Evolutionary conservation across 805 yeast genomes (phyloP), one percentile per base, ranked within the genome.

Genomic region (Kodamaea fukazawae): DNA sequence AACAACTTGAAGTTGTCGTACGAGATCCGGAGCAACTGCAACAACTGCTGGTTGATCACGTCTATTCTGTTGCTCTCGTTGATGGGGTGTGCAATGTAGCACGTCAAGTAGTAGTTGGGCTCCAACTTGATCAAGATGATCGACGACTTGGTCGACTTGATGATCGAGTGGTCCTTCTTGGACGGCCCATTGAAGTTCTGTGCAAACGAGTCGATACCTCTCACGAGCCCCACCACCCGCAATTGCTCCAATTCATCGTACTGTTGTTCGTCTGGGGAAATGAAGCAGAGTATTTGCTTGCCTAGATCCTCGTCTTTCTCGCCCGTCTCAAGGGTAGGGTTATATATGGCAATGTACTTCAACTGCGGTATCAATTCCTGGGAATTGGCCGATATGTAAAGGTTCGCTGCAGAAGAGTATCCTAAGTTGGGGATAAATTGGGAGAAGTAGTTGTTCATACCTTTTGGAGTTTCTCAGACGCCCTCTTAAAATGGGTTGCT

Each of bases 131-230:
- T 42, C 1, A 62, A 41, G 8, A 66, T 40, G 1, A 58, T 52
- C 11, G 65, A 47, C 2, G 65, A 57, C 11, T 50, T 51, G 7
- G 56, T 37, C 0, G 62, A 44, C 32, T 53, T 52, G 5, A 67
- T 58, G 3, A 58, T 50, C n/a, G 48, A 46, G 3, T 53, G 49
- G 20, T 39, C 42, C 9, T 40, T 33, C 4, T 36, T 14, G 9
- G 36, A 18, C 14, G 39, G 20, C 0, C 36, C 13, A 12, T 45
- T 48, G 40, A 67, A 65, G 25, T 54, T 60, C 3, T 43, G 36
- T 7, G 57, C 55, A 33, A 69, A 51, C 16, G 66, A 57, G 32
- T 53, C 55, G 2, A 66, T 54, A 3, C 73, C 73, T 32, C 67
- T 57, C 7, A 66, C 48, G 12, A 69, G 44, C 0, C 74, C 73